These are phyloP conservation scores for Populus tomentosa DNA, from an alignment of 441 rosid species.

Conservation along the genomic window DNA sequence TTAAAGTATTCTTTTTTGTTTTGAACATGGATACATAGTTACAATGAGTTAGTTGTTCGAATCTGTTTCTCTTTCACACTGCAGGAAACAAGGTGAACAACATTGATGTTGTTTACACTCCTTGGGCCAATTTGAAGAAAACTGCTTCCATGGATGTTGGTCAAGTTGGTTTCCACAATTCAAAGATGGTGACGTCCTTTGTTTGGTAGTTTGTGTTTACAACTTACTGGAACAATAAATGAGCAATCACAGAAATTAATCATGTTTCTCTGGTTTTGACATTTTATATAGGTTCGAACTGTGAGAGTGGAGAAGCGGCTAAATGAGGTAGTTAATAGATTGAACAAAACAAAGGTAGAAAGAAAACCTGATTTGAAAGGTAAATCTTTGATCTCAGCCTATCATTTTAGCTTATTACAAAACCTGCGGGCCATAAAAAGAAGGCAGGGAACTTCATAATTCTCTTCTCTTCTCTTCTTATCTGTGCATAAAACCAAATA, in stretches of 20 bases:
- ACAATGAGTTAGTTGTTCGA: background rate
- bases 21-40: background rate
- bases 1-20: background rate
- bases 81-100: conserved; percentile 94
- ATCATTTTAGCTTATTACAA: background rate
- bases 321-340: conserved; percentile 82
- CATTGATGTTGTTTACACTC: conserved; percentile 92
- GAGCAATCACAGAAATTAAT: background rate
- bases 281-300: conserved; percentile 59
- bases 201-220: conserved; percentile 4
- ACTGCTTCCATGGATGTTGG: conserved; percentile 98
- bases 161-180: conserved; percentile 90
- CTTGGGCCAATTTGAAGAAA: conserved; percentile 94
- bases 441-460: background rate
- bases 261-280: conserved; percentile 15
- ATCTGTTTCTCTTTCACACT: conserved; percentile 9
- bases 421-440: too few species aligned
- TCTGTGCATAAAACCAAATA: background rate
- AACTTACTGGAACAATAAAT: background rate
- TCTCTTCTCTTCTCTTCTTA: conserved; percentile 7
- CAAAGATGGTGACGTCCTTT: conserved; percentile 60
- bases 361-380: conserved; percentile 92
- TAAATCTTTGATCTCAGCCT: conserved; percentile 13
- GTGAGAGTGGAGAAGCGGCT: conserved; percentile 89
- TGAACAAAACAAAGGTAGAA: conserved; percentile 90